Base-by-base conservation (phyloP, 2,329 filamentous ascomycete species). In the Amphichorda felina region DNA sequence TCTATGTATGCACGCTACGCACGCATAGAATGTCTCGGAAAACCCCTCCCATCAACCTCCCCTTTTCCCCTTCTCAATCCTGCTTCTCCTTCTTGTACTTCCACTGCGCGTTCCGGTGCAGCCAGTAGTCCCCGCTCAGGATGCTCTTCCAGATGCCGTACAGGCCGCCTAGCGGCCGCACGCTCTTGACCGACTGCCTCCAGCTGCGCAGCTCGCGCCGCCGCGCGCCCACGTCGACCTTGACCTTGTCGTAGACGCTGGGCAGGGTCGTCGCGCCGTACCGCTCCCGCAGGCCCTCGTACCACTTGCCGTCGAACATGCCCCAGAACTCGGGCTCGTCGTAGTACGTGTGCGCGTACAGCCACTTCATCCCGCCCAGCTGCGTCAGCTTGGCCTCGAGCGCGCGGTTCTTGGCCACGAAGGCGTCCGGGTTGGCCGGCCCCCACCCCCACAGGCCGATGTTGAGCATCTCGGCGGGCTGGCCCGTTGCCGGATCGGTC, bases 301-400 rank as follows among this genome's bases (percentile, higher is more conserved):
- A 85, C 67, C 68, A 74, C 14, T 15, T 25, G 29, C 19, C n/a
- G 37, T 64, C 65, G 51, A 83, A 83, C 35, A 76, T 62, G 24
- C 59, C 47, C 77, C 78, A 83, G 56, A 83, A 86, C 49, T 82
- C 74, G 1, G 68, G 60, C 49, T 82, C 71, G n/a, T 71, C 68
- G 54, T 91, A 91, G 60, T 87, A 93, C 0, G 83, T 81, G 49
- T 89, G 82, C 3, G 85, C 84, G 55, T 94, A 93, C 10, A 93
- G 63, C 81, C 84, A 91, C 61, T 93, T 93, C 63, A 82, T 74
- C 3, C 85, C 86, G 32, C 78, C 77, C 1, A 91, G 68, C 43
- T 75, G 66, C 33, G 64, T 63, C 4, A 88, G 70, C 50, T 81
- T 80, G 15, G 63, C 59, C 59, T 93, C 86, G 15, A 93, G 66